Percentiles rank a stretch among this genome's conserved stretches.
Conservation (phyloP, 371 early-diverging fungal species). For the Mucor piriformis region DNA sequence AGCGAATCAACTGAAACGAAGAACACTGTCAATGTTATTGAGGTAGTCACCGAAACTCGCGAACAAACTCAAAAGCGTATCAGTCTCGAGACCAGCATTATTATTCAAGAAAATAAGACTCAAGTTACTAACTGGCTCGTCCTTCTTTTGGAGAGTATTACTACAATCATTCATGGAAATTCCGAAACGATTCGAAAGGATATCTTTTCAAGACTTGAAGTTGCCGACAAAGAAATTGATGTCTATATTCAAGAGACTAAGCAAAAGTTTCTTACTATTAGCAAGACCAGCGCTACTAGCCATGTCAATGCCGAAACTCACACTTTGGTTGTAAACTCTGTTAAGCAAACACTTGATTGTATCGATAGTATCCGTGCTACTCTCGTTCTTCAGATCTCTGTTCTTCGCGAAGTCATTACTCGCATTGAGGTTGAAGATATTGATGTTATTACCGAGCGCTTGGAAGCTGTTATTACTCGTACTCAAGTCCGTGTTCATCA, state of each 20-base stretch:
- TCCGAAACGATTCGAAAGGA: constrained; percentile 30
- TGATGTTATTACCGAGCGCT: constrained; percentile 20
- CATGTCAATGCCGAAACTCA: constrained; percentile 19
- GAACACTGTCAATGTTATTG: constrained; percentile 15
- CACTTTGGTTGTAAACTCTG: constrained; percentile 25
- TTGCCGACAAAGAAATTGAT: constrained; percentile 28
- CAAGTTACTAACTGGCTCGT: constrained; percentile 35
- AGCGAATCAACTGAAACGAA: constrained; percentile 3
- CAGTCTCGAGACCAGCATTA: constrained; percentile 29
- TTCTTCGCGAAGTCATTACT: constrained; percentile 30
- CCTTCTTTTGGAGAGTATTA: constrained; percentile 27
- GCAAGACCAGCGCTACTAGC: constrained; percentile 18
- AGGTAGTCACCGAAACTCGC: constrained; percentile 30
- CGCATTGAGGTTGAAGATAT: constrained; percentile 34
- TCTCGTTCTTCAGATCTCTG: constrained; percentile 26
- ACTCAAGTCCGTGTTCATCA: constrained; percentile 35
- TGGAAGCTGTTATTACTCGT: constrained; percentile 28
- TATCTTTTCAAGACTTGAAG: constrained; percentile 17
- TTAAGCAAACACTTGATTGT: constrained; percentile 40
- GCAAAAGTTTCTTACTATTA: constrained; percentile 15
- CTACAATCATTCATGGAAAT: constrained; percentile 23
- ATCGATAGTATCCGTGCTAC: constrained; percentile 35
- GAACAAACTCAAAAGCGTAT: constrained; percentile 36
- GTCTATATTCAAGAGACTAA: constrained; percentile 21
- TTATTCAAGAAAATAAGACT: constrained; percentile 37